Base-by-base conservation (phyloP, 1,139 yeast genomes). In the Nakaseomyces delphensis region DNA sequence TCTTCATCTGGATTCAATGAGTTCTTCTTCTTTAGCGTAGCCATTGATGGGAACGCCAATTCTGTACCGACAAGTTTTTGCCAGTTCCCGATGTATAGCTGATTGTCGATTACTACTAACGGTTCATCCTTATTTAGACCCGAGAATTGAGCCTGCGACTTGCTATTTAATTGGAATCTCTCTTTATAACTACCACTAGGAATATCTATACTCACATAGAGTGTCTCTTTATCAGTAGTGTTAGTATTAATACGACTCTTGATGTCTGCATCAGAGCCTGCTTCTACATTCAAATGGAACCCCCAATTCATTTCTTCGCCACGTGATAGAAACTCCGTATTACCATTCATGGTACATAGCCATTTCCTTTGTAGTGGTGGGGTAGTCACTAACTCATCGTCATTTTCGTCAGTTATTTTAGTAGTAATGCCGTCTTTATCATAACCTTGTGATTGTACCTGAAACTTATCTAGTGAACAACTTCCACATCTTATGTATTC, bases 281-380 rank as follows among this genome's bases (percentile, higher is more conserved):
- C 89, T 57, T 81, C 89, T 50, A 74, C 77, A 20, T 73, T 73
- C 43, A 63, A 64, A 29, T 59, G 61, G 66, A 85, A 85, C 51
- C 79, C 75, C 95, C 95, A 85, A 58, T 83, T 83, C 91, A 86
- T 83, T 62, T 84, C 95, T 60, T 85, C 95, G n/a, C 95, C 95
- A 7, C 72, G 63, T 2, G 71, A 60, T 49, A 85, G 67, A 53
- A 77, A 83, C 38, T 73, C 77, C 20, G 84, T 73, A 49, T 76
- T 73, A 15, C 95, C 95, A 56, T 80, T 81, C 71, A 73, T 68
- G 18, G 67, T 69, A 40, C 77, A 60, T 8, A 55, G 55, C 89
- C 93, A 83, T 29, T 50, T 48, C 36, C 55, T 47, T 14, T 48
- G 39, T 9, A 46, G 44, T 39, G 55, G 52, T 11, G 52, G 51